Evolutionary conservation across 257 asterid species (phyloP).

Genomic region (Jasminum sambac): DNA sequence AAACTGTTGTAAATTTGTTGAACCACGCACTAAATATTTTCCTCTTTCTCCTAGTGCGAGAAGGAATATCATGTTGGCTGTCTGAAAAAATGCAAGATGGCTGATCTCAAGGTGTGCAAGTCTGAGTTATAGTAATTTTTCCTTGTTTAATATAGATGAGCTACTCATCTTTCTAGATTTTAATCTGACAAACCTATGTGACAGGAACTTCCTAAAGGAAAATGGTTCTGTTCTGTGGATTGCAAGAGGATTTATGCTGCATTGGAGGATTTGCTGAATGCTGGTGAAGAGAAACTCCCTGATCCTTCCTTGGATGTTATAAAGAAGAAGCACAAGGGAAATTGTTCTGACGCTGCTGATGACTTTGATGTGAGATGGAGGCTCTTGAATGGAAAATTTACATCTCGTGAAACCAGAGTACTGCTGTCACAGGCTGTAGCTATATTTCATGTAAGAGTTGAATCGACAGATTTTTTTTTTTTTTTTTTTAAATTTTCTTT

Average conservation of each 20-base stretch:
- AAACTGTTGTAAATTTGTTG: conserved; percentile 14
- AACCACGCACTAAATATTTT: conserved; percentile 23
- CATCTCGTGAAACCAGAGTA: conserved; percentile 76
- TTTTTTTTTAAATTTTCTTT: conserved; percentile 2
- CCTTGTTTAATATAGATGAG: conserved; percentile 4
- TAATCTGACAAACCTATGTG: conserved; percentile 21
- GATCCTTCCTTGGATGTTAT: conserved; percentile 60
- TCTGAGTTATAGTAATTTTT: conserved; percentile 16
- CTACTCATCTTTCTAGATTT: conserved; percentile 14
- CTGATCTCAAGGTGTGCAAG: conserved; percentile 83
- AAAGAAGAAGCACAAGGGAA: conserved; percentile 46
- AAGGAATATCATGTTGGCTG: conserved; percentile 98
- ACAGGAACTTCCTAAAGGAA: conserved; percentile 94
- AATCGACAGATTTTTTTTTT: conserved; percentile 13
- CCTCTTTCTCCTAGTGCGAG: conserved; percentile 69
- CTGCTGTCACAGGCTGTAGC: conserved; percentile 90
- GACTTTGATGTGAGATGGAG: conserved; percentile 87
- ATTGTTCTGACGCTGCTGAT: conserved; percentile 34
- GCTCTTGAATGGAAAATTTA: conserved; percentile 75
- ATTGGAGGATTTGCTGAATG: conserved; percentile 60
- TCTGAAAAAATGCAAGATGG: conserved; percentile 82
- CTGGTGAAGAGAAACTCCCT: conserved; percentile 81
- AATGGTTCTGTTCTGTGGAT: conserved; percentile 85
- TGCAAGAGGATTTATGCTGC: conserved; percentile 78
- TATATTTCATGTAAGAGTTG: conserved; percentile 81